Percentiles rank a stretch among this genome's conserved stretches.
These are phyloP conservation scores for Ganoderma lingzhi DNA, from an alignment of 1,284 basidiomycete species.

Conservation along the genomic window DNA sequence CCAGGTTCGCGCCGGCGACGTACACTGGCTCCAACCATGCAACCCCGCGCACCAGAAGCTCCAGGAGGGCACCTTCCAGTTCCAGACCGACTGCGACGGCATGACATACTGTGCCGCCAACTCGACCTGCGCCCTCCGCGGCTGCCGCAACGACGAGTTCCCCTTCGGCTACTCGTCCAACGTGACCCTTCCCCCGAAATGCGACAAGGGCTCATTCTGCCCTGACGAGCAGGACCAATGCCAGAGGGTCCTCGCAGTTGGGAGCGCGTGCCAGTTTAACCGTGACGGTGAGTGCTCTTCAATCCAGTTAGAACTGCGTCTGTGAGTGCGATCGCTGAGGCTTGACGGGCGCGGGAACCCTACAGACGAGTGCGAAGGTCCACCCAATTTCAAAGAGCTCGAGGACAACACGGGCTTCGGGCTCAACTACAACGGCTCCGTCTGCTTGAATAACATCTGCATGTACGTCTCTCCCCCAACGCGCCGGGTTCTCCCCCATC, in stretches of 20 bases:
- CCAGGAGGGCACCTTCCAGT: constrained; percentile 77
- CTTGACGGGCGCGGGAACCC: constrained; percentile 40
- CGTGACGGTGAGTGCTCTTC: constrained; percentile 72
- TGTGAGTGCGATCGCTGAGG: constrained; percentile 4
- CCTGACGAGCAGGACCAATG: constrained; percentile 86
- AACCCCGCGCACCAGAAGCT: constrained; percentile 67
- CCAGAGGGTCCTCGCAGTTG: constrained; percentile 65
- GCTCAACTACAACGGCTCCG: constrained; percentile 81
- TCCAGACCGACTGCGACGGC: constrained; percentile 79
- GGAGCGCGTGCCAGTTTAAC: constrained; percentile 83
- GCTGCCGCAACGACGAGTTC: constrained; percentile 81
- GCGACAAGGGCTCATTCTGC: constrained; percentile 73
- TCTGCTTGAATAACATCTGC: constrained; percentile 85
- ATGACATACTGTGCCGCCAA: constrained; percentile 70
- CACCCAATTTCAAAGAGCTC: constrained; percentile 70
- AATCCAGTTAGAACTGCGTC: neutral
- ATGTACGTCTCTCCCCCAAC: constrained; percentile 58
- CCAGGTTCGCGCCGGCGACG: constrained; percentile 52
- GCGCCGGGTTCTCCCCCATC: neutral
- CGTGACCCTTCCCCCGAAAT: constrained; percentile 66
- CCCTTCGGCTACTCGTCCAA: constrained; percentile 69
- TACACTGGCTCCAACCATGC: constrained; percentile 58
- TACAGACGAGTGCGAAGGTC: constrained; percentile 77
- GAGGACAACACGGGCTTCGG: constrained; percentile 64
- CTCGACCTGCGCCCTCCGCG: constrained; percentile 66